Evolutionary conservation across 768 basidiomycete species (phyloP).

Genomic region (Pholiota conissans): DNA sequence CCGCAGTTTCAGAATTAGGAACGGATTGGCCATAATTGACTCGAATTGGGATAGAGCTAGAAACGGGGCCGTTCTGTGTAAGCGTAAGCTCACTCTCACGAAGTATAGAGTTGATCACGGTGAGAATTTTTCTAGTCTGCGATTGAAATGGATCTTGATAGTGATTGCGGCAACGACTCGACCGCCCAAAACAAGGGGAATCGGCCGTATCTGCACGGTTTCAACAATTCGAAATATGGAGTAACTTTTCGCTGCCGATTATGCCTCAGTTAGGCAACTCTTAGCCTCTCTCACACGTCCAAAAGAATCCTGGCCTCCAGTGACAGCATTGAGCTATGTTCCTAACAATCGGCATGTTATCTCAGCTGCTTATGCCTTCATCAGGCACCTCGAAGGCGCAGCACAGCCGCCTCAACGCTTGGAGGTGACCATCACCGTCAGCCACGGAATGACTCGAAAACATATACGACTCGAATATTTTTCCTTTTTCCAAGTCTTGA

Average conservation of each 20-base stretch:
- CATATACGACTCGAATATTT: constrained; percentile 13
- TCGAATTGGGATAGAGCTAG: constrained; percentile 33
- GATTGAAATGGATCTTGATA: constrained; percentile 35
- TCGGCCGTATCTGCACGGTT: constrained; percentile 28
- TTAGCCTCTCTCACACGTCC: constrained; percentile 8
- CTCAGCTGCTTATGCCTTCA: constrained; percentile 27
- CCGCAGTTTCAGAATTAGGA: constrained; percentile 33
- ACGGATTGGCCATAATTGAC: constrained; percentile 38
- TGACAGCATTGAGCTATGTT: constrained; percentile 22
- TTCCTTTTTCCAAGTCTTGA: constrained; percentile 9
- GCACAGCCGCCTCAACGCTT: constrained; percentile 16
- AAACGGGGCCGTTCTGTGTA: constrained; percentile 27
- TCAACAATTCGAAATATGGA: constrained; percentile 33
- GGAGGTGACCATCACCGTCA: constrained; percentile 22
- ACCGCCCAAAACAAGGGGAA: constrained; percentile 35
- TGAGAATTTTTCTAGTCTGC: constrained; percentile 23
- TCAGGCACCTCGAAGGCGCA: constrained; percentile 16
- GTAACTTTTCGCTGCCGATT: constrained; percentile 25
- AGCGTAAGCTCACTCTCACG: constrained; percentile 24
- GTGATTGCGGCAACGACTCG: constrained; percentile 36
- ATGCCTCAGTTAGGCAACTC: constrained; percentile 20
- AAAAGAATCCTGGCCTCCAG: constrained; percentile 3
- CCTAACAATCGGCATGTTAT: constrained; percentile 34
- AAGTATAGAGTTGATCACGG: constrained; percentile 26
- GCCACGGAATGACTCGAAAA: constrained; percentile 34